Evolutionary conservation across 2,329 filamentous ascomycete species (phyloP).

Genomic region (Claviceps paspali): DNA sequence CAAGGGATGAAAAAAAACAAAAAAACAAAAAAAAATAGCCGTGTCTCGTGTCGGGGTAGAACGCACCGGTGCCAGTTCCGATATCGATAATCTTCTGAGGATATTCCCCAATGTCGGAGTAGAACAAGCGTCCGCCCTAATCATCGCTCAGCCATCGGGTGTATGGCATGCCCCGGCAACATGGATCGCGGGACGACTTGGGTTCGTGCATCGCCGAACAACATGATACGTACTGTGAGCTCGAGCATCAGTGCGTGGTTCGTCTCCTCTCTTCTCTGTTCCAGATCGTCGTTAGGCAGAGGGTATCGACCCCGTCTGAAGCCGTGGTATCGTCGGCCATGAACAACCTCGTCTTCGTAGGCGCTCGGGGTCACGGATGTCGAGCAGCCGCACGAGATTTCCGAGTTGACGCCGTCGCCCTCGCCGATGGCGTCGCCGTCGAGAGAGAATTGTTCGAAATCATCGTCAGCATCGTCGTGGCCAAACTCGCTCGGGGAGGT

Average conservation of each 20-base stretch:
- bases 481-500: slow-evolving; percentile 11
- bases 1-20: too few species aligned
- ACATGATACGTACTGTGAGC: slow-evolving; percentile 16
- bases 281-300: slow-evolving; percentile 29
- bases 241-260: slow-evolving; percentile 31
- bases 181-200: not conserved
- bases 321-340: slow-evolving; percentile 26
- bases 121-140: slow-evolving; percentile 23
- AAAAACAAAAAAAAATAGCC: too few species aligned
- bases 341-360: slow-evolving; percentile 18
- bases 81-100: slow-evolving; percentile 30
- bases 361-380: slow-evolving; percentile 20
- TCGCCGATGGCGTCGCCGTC: slow-evolving; percentile 9
- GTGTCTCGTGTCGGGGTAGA: too few species aligned
- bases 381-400: slow-evolving; percentile 15
- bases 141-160: not conserved
- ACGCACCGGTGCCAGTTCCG: slow-evolving; percentile 32
- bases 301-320: slow-evolving; percentile 29
- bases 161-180: not conserved
- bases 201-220: not conserved
- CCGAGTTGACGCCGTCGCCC: slow-evolving; percentile 11
- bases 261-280: slow-evolving; percentile 30
- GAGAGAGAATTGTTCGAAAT: slow-evolving; percentile 14
- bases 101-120: slow-evolving; percentile 22
- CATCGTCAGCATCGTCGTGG: slow-evolving; percentile 13